Evolutionary conservation across 495 filamentous ascomycete species (phyloP).

Genomic region (Endocarpon pusillum): DNA sequence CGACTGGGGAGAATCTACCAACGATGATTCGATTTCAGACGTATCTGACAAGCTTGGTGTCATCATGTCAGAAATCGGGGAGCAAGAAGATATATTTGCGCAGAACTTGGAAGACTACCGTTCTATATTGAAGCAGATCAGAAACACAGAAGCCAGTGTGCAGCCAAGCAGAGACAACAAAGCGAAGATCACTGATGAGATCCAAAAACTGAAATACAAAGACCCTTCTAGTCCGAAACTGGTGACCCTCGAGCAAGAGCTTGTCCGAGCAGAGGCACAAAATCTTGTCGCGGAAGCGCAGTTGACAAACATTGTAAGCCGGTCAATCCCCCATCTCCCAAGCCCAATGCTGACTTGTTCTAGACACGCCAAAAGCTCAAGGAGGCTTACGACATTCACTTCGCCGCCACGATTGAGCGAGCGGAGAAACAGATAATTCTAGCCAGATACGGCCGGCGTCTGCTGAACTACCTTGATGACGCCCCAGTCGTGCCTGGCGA

Average conservation of each 20-base stretch:
- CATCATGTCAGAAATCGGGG: slow-evolving; percentile 73
- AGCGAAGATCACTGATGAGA: slow-evolving; percentile 74
- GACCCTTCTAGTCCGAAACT: slow-evolving; percentile 65
- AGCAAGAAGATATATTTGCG: slow-evolving; percentile 80
- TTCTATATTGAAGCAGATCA: slow-evolving; percentile 65
- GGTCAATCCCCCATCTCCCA: not conserved
- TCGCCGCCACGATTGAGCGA: slow-evolving; percentile 77
- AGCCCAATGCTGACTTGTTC: not conserved
- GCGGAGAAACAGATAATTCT: slow-evolving; percentile 93
- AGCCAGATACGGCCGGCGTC: slow-evolving; percentile 68
- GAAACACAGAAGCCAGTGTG: slow-evolving; percentile 84
- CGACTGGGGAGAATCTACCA: slow-evolving; percentile 85
- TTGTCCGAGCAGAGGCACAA: slow-evolving; percentile 88
- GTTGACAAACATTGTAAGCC: slow-evolving; percentile 71
- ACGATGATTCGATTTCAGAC: slow-evolving; percentile 72
- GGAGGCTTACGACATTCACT: slow-evolving; percentile 76
- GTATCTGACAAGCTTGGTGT: slow-evolving; percentile 90
- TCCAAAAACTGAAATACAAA: slow-evolving; percentile 72
- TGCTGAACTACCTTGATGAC: slow-evolving; percentile 83
- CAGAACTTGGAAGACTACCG: slow-evolving; percentile 73
- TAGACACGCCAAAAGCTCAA: slow-evolving; percentile 86
- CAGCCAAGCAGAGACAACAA: slow-evolving; percentile 78
- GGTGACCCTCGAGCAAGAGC: slow-evolving; percentile 78
- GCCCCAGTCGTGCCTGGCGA: slow-evolving; percentile 81
- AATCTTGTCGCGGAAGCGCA: slow-evolving; percentile 92